Evolutionary conservation across 2,329 filamentous ascomycete species (phyloP).

Genomic region (Alternaria atra): DNA sequence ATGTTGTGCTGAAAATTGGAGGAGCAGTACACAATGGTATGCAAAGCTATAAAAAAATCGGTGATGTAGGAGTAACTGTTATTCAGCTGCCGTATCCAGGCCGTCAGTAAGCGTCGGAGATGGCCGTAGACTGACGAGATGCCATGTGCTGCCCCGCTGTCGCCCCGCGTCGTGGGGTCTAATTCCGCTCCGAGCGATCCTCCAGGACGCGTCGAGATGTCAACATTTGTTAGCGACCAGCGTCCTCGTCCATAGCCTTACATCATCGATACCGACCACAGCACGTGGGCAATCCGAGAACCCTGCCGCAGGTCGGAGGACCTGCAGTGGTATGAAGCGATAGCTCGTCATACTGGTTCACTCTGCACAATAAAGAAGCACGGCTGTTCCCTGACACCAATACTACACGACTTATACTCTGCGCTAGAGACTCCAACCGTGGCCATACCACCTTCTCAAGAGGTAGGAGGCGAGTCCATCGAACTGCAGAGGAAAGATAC

Average conservation of each 20-base stretch:
- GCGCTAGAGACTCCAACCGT: not conserved
- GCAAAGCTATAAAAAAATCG: not conserved
- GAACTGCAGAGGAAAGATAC: not conserved
- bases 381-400: not conserved
- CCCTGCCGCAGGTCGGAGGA: not conserved
- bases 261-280: not conserved
- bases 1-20: conserved; percentile 12
- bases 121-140: conserved; percentile 26
- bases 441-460: not conserved
- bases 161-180: conserved; percentile 13
- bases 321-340: not conserved
- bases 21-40: not conserved
- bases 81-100: not conserved
- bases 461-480: not conserved
- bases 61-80: not conserved
- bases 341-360: not conserved
- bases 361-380: not conserved
- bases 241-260: not conserved
- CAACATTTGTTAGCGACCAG: not conserved
- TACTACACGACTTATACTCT: not conserved
- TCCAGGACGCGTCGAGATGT: not conserved
- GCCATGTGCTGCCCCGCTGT: conserved; percentile 15
- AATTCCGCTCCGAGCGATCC: conserved; percentile 1
- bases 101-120: conserved; percentile 30
- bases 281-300: not conserved